Conservation (phyloP, 257 asterid genomes). For the Echium plantagineum region DNA sequence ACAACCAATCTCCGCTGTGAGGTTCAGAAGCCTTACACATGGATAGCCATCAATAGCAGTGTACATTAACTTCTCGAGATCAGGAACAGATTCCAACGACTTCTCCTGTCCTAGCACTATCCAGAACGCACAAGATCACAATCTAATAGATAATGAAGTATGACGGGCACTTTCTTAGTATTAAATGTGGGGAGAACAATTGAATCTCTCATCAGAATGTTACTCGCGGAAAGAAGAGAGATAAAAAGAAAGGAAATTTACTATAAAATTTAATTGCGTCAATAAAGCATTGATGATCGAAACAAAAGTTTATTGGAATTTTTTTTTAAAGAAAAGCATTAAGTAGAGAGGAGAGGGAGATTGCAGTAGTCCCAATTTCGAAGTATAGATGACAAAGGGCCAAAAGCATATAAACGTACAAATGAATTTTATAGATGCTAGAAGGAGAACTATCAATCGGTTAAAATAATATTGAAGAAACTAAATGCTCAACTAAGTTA, state of each 20-base stretch:
- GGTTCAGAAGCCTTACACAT: slow-evolving; percentile 88
- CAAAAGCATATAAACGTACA: neutral
- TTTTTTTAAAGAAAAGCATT: too few species aligned
- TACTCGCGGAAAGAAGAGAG: neutral
- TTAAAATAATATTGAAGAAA: too few species aligned
- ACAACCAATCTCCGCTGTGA: slow-evolving; percentile 96
- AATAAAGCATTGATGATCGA: too few species aligned
- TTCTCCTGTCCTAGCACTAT: slow-evolving; percentile 47
- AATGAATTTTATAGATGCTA: too few species aligned
- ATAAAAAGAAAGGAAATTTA: too few species aligned
- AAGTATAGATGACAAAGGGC: neutral
- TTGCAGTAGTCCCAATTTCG: neutral
- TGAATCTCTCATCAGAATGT: neutral
- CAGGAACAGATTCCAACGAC: slow-evolving; percentile 85
- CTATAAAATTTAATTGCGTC: too few species aligned
- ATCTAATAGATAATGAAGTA: slow-evolving; percentile 7
- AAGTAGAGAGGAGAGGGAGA: neutral
- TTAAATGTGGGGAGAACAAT: slow-evolving; percentile 2
- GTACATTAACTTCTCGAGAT: slow-evolving; percentile 93
- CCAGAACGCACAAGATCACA: slow-evolving; percentile 11
- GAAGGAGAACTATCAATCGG: neutral
- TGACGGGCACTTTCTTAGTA: neutral
- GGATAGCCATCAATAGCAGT: slow-evolving; percentile 71
- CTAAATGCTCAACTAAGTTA: neutral
- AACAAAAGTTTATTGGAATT: neutral